phyloP scores from a whole-genome alignment of 2,329 filamentous ascomycete species.

The Cercospora sp. region DNA sequence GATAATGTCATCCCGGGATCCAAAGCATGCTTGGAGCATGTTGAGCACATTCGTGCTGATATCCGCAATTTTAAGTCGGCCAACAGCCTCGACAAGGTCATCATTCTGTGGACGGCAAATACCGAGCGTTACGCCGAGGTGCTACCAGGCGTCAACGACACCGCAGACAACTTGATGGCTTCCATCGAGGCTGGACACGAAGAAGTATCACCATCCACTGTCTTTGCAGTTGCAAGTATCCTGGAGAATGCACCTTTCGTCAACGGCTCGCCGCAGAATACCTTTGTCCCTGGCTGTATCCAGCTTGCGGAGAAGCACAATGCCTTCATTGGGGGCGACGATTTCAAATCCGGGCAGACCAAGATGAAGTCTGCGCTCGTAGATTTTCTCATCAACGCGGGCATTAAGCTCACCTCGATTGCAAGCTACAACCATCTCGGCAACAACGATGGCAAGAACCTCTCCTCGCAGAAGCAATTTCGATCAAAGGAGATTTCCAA shows the following conservation, averaged over 20 bases:
- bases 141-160: slow-evolving; percentile 88
- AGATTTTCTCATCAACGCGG: slow-evolving; percentile 96
- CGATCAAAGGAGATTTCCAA: slow-evolving; percentile 99
- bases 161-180: slow-evolving; percentile 86
- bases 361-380: slow-evolving; percentile 99
- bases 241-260: slow-evolving; percentile 91
- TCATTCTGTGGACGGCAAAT: slow-evolving; percentile 98
- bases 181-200: slow-evolving; percentile 83
- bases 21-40: slow-evolving; percentile 83
- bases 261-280: slow-evolving; percentile 99
- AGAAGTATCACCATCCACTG: slow-evolving; percentile 91
- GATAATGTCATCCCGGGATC: slow-evolving; percentile 83
- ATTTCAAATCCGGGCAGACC: slow-evolving; percentile 99
- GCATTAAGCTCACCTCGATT: slow-evolving; percentile 98
- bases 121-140: slow-evolving; percentile 95
- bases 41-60: slow-evolving; percentile 89
- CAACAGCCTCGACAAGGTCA: slow-evolving; percentile 88
- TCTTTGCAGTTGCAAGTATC: slow-evolving; percentile 94
- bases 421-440: slow-evolving; percentile 99
- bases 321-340: slow-evolving; percentile 93
- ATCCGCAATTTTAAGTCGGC: slow-evolving; percentile 89
- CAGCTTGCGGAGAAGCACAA: slow-evolving; percentile 82
- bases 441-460: slow-evolving; percentile 99
- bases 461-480: slow-evolving; percentile 97
- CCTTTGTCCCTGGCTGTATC: slow-evolving; percentile 91